Conservation (phyloP, 306 rosid genomes). For the Sechiopsis laciniata region DNA sequence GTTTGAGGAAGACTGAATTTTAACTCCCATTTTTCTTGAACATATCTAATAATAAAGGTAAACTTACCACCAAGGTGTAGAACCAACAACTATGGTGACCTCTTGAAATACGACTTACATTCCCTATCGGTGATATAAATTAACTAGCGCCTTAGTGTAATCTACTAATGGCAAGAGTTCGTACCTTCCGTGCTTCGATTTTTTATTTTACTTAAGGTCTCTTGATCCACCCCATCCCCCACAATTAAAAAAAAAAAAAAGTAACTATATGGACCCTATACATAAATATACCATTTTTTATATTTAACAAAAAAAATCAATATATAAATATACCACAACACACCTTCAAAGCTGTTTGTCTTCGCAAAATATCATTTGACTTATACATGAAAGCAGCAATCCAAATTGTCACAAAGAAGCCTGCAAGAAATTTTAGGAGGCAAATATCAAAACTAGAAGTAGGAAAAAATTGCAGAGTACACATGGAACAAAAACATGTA, state of each 20-base stretch:
- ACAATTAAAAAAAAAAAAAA: neutral
- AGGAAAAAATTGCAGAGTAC: neutral
- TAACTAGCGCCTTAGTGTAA: neutral
- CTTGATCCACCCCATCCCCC: neutral
- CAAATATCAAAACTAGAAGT: neutral
- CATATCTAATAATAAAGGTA: neutral
- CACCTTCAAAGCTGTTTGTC: slow-evolving; percentile 85
- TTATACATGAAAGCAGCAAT: slow-evolving; percentile 85
- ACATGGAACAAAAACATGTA: neutral
- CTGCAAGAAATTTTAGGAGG: slow-evolving; percentile 26
- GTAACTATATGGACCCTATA: neutral
- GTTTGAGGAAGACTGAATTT: neutral
- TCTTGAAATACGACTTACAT: neutral
- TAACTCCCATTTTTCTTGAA: neutral
- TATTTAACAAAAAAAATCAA: no score
- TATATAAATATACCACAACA: neutral
- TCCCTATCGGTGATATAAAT: neutral
- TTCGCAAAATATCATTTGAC: slow-evolving; percentile 82
- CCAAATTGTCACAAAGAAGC: slow-evolving; percentile 69
- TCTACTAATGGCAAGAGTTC: neutral
- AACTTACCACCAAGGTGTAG: neutral
- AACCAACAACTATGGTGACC: neutral
- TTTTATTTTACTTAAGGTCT: neutral
- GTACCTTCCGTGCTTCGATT: neutral
- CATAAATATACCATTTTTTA: no score